A percentile compares a stretch with the other conserved stretches of the same genome.
These are phyloP conservation scores for Tremellales sp. DNA, from an alignment of 1,284 basidiomycete species.

Conservation along the genomic window DNA sequence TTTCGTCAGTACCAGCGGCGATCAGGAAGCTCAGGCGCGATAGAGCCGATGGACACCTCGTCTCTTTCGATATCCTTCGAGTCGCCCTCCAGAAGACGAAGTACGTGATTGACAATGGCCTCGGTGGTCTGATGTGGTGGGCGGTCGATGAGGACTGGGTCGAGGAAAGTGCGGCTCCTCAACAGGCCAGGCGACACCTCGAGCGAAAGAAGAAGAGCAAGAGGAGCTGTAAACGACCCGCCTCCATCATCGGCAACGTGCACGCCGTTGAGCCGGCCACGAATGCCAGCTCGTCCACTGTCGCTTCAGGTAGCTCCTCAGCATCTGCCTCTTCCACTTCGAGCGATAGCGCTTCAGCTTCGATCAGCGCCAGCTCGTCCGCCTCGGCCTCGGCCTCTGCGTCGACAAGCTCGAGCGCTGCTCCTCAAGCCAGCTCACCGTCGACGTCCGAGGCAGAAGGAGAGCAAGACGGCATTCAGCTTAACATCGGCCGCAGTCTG, in stretches of 20 bases:
- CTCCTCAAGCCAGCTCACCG: no score
- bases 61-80: constrained; percentile 72
- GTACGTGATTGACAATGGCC: constrained; percentile 60
- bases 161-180: background rate
- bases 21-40: constrained; percentile 50
- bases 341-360: background rate
- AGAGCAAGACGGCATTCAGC: background rate
- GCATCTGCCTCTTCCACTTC: background rate
- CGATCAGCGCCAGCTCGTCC: background rate
- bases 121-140: constrained; percentile 74
- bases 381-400: background rate
- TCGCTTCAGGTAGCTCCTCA: background rate
- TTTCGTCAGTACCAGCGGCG: background rate
- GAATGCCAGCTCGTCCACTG: background rate
- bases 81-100: constrained; percentile 66
- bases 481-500: background rate
- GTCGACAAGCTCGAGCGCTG: background rate
- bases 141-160: constrained; percentile 39
- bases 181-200: background rate
- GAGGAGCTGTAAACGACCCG: background rate
- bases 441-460: background rate
- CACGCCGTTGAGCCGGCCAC: background rate
- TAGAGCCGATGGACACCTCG: constrained; percentile 38
- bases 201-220: background rate
- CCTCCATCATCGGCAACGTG: background rate